Evolutionary conservation across 1,284 basidiomycete species (phyloP).

Genomic region (Quambalaria eucalypti): DNA sequence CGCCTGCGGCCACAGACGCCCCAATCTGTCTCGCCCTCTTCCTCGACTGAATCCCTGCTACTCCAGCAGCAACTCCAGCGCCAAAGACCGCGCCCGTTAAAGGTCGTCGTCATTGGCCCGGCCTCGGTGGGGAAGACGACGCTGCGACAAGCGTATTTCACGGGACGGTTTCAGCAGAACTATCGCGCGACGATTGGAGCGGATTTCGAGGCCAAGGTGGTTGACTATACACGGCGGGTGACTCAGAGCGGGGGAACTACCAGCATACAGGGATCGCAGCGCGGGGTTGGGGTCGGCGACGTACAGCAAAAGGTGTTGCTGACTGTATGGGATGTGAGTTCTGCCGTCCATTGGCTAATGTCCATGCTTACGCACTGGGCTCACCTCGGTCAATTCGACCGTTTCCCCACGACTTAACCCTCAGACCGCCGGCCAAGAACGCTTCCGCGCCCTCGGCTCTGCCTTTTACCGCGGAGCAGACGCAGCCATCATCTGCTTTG

Average conservation of each 20-base stretch:
- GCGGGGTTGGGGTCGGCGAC: no score
- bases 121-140: conserved; percentile 31
- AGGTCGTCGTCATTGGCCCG: conserved; percentile 38
- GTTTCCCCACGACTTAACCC: neutral
- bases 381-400: neutral
- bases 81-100: conserved; percentile 9
- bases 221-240: no score
- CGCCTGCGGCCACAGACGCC: neutral
- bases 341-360: neutral
- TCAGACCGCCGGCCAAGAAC: conserved; percentile 36
- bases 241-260: no score
- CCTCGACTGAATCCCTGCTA: neutral
- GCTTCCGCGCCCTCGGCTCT: conserved; percentile 36
- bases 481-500: conserved; percentile 31
- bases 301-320: neutral
- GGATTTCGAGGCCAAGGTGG: conserved; percentile 32
- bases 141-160: conserved; percentile 24
- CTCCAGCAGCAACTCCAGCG: neutral
- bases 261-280: no score
- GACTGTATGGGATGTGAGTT: conserved; percentile 21
- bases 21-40: neutral
- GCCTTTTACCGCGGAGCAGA: conserved; percentile 41
- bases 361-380: neutral
- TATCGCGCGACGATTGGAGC: conserved; percentile 39
- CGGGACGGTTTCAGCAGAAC: conserved; percentile 15